These are phyloP conservation scores for Jimgerdemannia lactiflua DNA, from an alignment of 192 early-diverging fungal species.

Conservation along the genomic window DNA sequence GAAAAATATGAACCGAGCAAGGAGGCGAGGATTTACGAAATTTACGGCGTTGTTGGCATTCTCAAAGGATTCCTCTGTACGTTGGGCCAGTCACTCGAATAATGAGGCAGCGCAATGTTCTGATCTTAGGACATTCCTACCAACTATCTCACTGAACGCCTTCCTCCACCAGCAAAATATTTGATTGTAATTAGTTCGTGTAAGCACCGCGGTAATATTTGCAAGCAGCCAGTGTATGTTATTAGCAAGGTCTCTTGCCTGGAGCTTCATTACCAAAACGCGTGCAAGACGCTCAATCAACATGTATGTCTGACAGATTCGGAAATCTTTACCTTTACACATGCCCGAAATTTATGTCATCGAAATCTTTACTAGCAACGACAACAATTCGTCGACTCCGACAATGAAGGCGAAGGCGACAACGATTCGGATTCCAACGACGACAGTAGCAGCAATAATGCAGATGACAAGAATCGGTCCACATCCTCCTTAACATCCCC, in stretches of 20 bases:
- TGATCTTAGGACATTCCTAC: neutral
- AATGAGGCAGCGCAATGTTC: neutral
- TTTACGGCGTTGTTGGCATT: conserved; percentile 26
- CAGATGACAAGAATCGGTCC: neutral
- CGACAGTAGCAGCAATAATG: conserved; percentile 1
- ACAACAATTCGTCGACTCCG: conserved; percentile 3
- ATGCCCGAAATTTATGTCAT: neutral
- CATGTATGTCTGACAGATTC: neutral
- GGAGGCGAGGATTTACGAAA: conserved; percentile 11
- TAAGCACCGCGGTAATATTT: conserved; percentile 31
- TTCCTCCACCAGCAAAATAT: conserved; percentile 12
- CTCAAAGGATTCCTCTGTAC: conserved; percentile 11
- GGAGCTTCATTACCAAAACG: conserved; percentile 25
- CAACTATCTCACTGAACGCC: neutral
- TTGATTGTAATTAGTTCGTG: conserved; percentile 34
- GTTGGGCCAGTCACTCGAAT: neutral
- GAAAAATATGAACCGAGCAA: conserved; percentile 13
- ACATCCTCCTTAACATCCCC: neutral
- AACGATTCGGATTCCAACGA: neutral
- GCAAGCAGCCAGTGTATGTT: conserved; percentile 33
- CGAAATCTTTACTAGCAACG: neutral
- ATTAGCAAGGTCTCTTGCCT: conserved; percentile 36
- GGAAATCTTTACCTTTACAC: neutral
- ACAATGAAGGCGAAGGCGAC: neutral
- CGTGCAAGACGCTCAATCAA: conserved; percentile 20